A percentile compares a stretch with the other conserved stretches of the same genome.
Evolutionary conservation across 495 filamentous ascomycete genomes (phyloP).

Genomic region (Xylaria scruposa): DNA sequence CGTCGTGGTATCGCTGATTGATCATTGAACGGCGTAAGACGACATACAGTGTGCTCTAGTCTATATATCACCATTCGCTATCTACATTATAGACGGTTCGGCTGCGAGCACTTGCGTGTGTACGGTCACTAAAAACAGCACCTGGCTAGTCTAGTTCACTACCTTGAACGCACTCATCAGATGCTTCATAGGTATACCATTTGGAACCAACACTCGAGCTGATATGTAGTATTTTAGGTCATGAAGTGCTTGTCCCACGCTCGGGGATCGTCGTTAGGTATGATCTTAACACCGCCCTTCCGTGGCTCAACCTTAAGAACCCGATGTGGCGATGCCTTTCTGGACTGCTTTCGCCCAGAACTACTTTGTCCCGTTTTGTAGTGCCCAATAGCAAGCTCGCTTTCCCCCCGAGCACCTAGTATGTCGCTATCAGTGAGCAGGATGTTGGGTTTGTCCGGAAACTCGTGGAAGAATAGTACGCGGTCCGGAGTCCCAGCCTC

Average conservation of each 20-base stretch:
- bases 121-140: not conserved
- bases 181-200: not conserved
- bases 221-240: not conserved
- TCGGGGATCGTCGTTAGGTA: not conserved
- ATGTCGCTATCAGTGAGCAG: constrained; percentile 30
- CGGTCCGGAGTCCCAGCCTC: constrained; percentile 36
- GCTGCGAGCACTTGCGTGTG: not conserved
- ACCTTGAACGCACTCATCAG: not conserved
- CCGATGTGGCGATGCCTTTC: not conserved
- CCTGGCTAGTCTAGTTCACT: not conserved
- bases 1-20: not conserved
- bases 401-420: constrained; percentile 27
- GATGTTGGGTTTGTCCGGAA: not conserved
- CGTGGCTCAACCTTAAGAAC: constrained; percentile 34
- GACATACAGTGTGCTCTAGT: not conserved
- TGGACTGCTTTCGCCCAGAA: not conserved
- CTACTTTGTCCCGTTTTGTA: not conserved
- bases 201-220: not conserved
- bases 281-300: constrained; percentile 16
- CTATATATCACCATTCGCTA: not conserved
- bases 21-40: not conserved
- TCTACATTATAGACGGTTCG: not conserved
- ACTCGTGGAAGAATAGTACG: constrained; percentile 35
- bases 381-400: constrained; percentile 29
- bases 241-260: constrained; percentile 19